A percentile compares a stretch with the other conserved stretches of the same genome.
phyloP scores from a whole-genome alignment of 805 yeast species.

The Maudiozyma barnettii region DNA sequence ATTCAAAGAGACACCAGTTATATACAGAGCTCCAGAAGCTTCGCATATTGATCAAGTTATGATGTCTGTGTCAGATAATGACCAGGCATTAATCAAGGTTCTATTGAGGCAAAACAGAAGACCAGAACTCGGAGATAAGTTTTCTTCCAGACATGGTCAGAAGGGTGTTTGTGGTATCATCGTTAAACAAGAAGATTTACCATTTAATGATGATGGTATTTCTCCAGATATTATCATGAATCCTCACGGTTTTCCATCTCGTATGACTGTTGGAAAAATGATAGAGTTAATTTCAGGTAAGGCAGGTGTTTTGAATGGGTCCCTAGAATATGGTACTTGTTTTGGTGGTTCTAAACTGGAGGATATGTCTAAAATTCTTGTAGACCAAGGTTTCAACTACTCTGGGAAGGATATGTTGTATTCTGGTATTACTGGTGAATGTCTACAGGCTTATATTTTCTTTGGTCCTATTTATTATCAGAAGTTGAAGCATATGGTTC shows the following conservation, averaged over 20 bases:
- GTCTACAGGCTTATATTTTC: constrained; percentile 93
- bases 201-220: constrained; percentile 87
- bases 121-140: constrained; percentile 96
- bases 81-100: constrained; percentile 88
- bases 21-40: constrained; percentile 91
- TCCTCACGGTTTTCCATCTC: constrained; percentile 99
- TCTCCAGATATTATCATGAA: constrained; percentile 96
- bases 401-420: constrained; percentile 97
- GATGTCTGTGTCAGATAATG: constrained; percentile 93
- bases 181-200: constrained; percentile 94
- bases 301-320: constrained; percentile 91
- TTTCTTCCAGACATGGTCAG: constrained; percentile 96
- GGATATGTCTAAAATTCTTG: constrained; percentile 85
- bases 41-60: constrained; percentile 93
- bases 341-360: constrained; percentile 96
- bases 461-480: constrained; percentile 98
- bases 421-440: constrained; percentile 95
- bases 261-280: constrained; percentile 99
- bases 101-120: constrained; percentile 89
- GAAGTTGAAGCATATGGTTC: constrained; percentile 95
- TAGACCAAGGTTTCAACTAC: constrained; percentile 85
- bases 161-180: constrained; percentile 99
- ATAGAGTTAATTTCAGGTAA: constrained; percentile 92
- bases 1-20: constrained; percentile 84
- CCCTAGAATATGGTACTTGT: constrained; percentile 92